Evolutionary conservation across 2,329 filamentous ascomycete species (phyloP).

Genomic region (Pseudogymnoascus sp.): DNA sequence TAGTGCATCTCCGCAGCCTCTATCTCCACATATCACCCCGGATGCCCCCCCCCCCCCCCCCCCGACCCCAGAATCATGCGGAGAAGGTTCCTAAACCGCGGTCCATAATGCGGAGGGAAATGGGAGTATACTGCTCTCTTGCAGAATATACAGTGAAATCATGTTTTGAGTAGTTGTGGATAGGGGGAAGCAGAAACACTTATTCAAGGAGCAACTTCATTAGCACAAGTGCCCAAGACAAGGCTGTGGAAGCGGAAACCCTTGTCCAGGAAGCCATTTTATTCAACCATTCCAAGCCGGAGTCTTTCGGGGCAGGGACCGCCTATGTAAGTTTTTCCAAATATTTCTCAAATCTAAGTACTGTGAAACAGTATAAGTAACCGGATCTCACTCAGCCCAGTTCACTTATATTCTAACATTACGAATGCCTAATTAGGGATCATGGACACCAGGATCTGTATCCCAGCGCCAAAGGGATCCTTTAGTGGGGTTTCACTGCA

Average conservation of each 20-base stretch:
- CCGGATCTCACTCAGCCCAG: not conserved
- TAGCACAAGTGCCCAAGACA: no score
- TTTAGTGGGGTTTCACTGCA: not conserved
- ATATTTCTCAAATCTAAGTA: not conserved
- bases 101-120: not conserved
- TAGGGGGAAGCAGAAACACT: no score
- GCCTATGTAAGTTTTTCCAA: not conserved
- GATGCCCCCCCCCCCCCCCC: not conserved
- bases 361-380: not conserved
- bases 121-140: not conserved
- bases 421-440: not conserved
- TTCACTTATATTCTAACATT: not conserved
- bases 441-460: not conserved
- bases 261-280: not conserved
- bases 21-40: not conserved
- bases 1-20: not conserved
- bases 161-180: no score
- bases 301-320: not conserved
- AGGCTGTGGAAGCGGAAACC: no score
- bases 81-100: not conserved
- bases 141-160: not conserved
- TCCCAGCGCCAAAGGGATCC: not conserved
- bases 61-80: not conserved
- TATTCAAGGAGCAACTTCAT: no score
- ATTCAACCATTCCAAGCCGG: not conserved